A percentile compares a stretch with the other conserved stretches of the same genome.
Evolutionary conservation across 2,329 filamentous ascomycete genomes (phyloP).

Genomic region (Verticillium alfalfae): DNA sequence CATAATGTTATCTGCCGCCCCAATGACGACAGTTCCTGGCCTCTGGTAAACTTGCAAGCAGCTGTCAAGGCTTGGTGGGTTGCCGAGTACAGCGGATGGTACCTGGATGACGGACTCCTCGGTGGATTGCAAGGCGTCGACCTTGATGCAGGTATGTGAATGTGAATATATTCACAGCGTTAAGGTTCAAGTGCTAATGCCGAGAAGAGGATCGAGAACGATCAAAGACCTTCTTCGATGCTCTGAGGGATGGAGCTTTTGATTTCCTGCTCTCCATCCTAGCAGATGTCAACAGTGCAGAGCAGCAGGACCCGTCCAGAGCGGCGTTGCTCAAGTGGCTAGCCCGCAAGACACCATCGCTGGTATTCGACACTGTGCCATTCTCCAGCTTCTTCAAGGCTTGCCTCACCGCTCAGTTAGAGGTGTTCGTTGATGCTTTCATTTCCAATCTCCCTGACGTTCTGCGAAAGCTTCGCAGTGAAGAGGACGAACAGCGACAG

Average conservation of each 20-base stretch:
- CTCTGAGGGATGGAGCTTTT: slow-evolving; percentile 82
- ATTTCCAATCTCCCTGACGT: slow-evolving; percentile 95
- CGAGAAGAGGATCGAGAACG: slow-evolving; percentile 61
- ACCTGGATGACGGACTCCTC: slow-evolving; percentile 60
- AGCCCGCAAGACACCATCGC: slow-evolving; percentile 68
- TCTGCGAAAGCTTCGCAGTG: slow-evolving; percentile 74
- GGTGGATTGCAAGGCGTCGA: slow-evolving; percentile 43
- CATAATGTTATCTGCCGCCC: slow-evolving; percentile 63
- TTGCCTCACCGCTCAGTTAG: slow-evolving; percentile 73
- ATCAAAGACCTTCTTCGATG: slow-evolving; percentile 67
- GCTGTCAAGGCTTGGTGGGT: slow-evolving; percentile 82
- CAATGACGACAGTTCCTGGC: slow-evolving; percentile 65
- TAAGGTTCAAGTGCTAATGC: not conserved
- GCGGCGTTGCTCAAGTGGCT: slow-evolving; percentile 77
- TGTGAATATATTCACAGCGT: not conserved
- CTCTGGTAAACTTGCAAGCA: slow-evolving; percentile 69
- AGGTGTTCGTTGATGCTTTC: slow-evolving; percentile 84
- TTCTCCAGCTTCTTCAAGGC: slow-evolving; percentile 69
- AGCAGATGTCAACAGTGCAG: slow-evolving; percentile 70
- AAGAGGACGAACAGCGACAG: slow-evolving; percentile 83
- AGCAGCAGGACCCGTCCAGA: slow-evolving; percentile 85
- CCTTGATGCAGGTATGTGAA: slow-evolving; percentile 45
- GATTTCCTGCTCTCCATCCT: slow-evolving; percentile 86
- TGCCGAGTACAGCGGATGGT: slow-evolving; percentile 87
- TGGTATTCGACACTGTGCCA: slow-evolving; percentile 61